Evolutionary conservation across 2,329 filamentous ascomycete genomes (phyloP).

Genomic region (Juglanconis juglandina): DNA sequence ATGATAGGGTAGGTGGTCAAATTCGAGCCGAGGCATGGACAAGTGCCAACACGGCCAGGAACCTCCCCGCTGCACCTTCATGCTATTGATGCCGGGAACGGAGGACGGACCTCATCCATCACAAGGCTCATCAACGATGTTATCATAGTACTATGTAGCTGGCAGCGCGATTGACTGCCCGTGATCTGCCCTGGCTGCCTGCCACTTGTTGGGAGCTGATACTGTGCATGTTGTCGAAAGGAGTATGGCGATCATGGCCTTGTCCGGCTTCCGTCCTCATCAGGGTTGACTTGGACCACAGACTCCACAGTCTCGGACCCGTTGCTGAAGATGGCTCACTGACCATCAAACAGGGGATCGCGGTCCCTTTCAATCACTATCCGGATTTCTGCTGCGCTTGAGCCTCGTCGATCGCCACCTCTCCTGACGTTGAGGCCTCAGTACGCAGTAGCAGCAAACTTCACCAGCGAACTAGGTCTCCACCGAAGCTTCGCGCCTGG

Average conservation of each 20-base stretch:
- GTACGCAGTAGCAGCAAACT: background rate
- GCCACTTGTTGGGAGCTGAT: too few species aligned
- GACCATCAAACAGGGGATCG: background rate
- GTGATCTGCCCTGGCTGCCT: background rate
- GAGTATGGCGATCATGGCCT: constrained; percentile 4
- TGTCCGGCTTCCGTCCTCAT: constrained; percentile 2
- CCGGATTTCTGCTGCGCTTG: background rate
- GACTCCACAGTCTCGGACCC: constrained; percentile 8
- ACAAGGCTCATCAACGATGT: background rate
- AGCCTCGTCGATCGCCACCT: background rate
- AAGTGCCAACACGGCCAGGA: background rate
- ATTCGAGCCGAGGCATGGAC: constrained; percentile 2
- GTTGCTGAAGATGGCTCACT: background rate
- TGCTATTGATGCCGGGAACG: constrained; percentile 8
- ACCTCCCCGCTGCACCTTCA: constrained; percentile 2
- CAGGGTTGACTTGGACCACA: constrained; percentile 8
- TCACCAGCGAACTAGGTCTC: background rate
- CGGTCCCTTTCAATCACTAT: constrained; percentile 1
- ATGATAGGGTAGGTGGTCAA: background rate
- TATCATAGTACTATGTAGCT: background rate
- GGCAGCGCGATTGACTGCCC: background rate
- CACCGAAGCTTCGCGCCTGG: background rate
- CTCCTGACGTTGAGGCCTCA: background rate
- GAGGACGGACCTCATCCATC: background rate
- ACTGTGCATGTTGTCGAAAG: too few species aligned